Percentiles rank a stretch among this genome's conserved stretches.
These are phyloP conservation scores for Podaxis sp. DNA, from an alignment of 768 basidiomycete genomes.

Conservation along the genomic window DNA sequence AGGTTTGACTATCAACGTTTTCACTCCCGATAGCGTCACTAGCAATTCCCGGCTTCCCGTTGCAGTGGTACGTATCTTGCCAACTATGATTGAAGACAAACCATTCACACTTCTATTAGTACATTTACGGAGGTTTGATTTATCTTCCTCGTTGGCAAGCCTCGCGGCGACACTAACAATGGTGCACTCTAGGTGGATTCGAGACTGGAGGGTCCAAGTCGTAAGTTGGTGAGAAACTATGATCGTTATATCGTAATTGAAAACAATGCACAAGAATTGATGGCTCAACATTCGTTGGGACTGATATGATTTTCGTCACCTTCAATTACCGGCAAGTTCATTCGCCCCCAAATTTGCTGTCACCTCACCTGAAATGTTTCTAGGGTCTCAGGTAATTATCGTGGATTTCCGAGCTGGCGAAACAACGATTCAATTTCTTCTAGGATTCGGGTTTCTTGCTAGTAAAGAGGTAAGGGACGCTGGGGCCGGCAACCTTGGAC, in stretches of 20 bases:
- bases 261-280: conserved; percentile 34
- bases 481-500: conserved; percentile 46
- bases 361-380: background rate
- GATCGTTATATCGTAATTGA: background rate
- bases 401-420: background rate
- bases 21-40: conserved; percentile 40
- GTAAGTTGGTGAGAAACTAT: conserved; percentile 11
- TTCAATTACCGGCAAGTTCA: conserved; percentile 14
- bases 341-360: background rate
- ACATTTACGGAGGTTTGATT: conserved; percentile 46
- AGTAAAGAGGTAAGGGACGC: conserved; percentile 39
- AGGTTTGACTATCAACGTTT: conserved; percentile 55
- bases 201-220: conserved; percentile 22
- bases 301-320: conserved; percentile 27
- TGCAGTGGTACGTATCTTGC: conserved; percentile 40
- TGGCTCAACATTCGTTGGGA: conserved; percentile 39
- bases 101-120: conserved; percentile 27
- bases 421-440: background rate
- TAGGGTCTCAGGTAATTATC: background rate
- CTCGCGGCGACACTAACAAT: too few species aligned
- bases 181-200: conserved; percentile 22
- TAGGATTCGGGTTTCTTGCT: conserved; percentile 41
- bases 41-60: conserved; percentile 48
- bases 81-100: too few species aligned
- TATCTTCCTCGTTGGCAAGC: background rate